Evolutionary conservation across 129 eudicot genomes (phyloP), one percentile per base, ranked within the genome.

Genomic region (Tagetes patula): DNA sequence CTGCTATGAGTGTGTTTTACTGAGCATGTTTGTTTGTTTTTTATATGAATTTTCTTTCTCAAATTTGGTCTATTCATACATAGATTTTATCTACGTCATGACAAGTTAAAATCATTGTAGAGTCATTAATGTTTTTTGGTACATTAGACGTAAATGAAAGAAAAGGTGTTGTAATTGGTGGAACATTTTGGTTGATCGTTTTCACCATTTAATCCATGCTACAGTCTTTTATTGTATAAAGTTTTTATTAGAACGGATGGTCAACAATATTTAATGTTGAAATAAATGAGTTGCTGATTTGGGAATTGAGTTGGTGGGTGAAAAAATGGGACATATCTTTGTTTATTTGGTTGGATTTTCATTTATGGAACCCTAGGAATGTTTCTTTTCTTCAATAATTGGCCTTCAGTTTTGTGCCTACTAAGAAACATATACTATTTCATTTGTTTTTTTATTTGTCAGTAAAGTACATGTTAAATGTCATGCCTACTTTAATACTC

Each of bases 281-380:
- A 53, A 65, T 72, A 72, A 79, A 71, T 79, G 73, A 65, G 50
- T 54, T 79, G 12, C 72, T 63, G 13, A 41, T 64, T 65, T 78
- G 42, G 77, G 77, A 54, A 78, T 69, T 33, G 60, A 53, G 82
- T 79, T 78, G 82, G 77, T 78, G 50, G 49, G 60, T 20, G 20
- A 65, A 49, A 34, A 65, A 49, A 78, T 71, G 73, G 58, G 53
- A 20, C 53, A 78, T 37, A 50, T 6, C 7, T 42, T 41, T 20
- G 27, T 20, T 65, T 78, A 71, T 71, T 8, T 49, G 48, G 12
- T 42, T 71, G 27, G 50, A 50, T 62, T 71, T 45, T 32, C 67
- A 52, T 0, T 42, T 4, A 67, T 53, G 48, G 3, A 9, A 42
- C 37, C 30, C 6, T 39, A 39, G 46, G 72, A 75, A 63, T 76